Evolutionary conservation across 768 basidiomycete genomes (phyloP), one percentile per base, ranked within the genome.

Genomic region (Tubosaeta sp.): DNA sequence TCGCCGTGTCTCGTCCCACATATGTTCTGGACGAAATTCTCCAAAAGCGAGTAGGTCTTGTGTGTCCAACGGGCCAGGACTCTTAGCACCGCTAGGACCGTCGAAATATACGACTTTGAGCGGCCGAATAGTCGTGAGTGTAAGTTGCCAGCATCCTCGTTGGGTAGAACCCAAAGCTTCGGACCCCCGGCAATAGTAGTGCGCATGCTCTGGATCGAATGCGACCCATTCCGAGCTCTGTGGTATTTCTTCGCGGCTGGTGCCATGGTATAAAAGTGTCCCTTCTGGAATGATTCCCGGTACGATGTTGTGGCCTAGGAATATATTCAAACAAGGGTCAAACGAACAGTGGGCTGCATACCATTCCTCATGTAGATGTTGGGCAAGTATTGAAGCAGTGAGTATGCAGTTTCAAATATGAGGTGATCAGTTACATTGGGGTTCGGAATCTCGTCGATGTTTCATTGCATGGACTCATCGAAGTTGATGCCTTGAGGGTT

Each of bases 41-140:
- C 66, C 65, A 65, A 67, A 71, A 0, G 57, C 51, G 13, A 73
- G 31, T 3, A 73, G 36, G 51, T 71, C 70, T 49, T 42, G 40
- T 42, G 24, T 42, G 27, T 42, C 24, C 14, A 42, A 8, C 8
- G 40, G 3, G 36, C 36, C 36, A 22, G 38, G 4, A 27, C 25
- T 27, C 25, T 27, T 27, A 27, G 4, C 14, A 40, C 22, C 39
- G 14, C 22, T 40, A 12, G 13, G 5, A 3, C 39, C 22, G 24
- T 40, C 38, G 19, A 39, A 39, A 39, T 39, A 39, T 3, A 39
- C 9, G 5, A 39, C 39, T 13, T 24, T 40, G 39, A 40, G 39
- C 1, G 39, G 39, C 11, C 39, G 39, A 40, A 21, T 40, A 12
- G 39, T 40, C 6, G 39, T 40, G 16, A 40, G 39, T 14, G 38